These are phyloP conservation scores for Hericium erinaceus DNA, from an alignment of 768 basidiomycete species.

Conservation along the genomic window DNA sequence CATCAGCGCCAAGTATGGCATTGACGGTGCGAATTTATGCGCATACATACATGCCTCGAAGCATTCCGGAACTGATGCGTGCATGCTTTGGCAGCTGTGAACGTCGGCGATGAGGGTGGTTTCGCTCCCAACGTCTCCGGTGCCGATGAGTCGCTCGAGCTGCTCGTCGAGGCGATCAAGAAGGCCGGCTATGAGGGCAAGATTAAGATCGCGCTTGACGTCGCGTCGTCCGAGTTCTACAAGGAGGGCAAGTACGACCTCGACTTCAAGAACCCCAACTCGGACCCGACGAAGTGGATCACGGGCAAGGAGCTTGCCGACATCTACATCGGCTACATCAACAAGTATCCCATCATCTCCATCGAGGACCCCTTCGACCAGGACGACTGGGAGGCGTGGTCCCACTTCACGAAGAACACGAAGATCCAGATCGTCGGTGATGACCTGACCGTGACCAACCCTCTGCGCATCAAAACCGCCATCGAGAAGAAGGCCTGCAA, in stretches of 20 bases:
- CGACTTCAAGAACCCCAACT: constrained; percentile 99
- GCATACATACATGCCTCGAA: constrained; percentile 1
- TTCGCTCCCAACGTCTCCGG: constrained; percentile 98
- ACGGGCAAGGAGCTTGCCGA: constrained; percentile 87
- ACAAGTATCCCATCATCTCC: constrained; percentile 94
- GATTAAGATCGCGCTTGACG: constrained; percentile 97
- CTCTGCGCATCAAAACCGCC: constrained; percentile 92
- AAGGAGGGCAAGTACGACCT: constrained; percentile 99
- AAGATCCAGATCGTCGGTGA: constrained; percentile 91
- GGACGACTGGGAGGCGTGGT: constrained; percentile 99
- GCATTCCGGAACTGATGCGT: constrained; percentile 7
- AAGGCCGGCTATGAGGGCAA: constrained; percentile 98
- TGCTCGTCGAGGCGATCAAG: constrained; percentile 92
- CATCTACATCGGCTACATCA: constrained; percentile 74
- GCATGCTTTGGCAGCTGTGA: constrained; percentile 58
- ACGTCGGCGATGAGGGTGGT: constrained; percentile 99
- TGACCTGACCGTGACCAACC: constrained; percentile 97
- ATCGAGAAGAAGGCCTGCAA: constrained; percentile 99
- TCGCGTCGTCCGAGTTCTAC: constrained; percentile 99
- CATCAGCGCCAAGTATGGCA: constrained; percentile 97
- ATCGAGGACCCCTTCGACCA: constrained; percentile 99
- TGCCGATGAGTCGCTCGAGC: constrained; percentile 95
- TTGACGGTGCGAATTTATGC: constrained; percentile 62
- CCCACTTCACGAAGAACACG: constrained; percentile 73
- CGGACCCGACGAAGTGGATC: constrained; percentile 95